Percentiles rank a stretch among this genome's conserved stretches.
These are phyloP conservation scores for Vickermania ingenoplastis DNA, from an alignment of 208 protist genomes.

Conservation along the genomic window DNA sequence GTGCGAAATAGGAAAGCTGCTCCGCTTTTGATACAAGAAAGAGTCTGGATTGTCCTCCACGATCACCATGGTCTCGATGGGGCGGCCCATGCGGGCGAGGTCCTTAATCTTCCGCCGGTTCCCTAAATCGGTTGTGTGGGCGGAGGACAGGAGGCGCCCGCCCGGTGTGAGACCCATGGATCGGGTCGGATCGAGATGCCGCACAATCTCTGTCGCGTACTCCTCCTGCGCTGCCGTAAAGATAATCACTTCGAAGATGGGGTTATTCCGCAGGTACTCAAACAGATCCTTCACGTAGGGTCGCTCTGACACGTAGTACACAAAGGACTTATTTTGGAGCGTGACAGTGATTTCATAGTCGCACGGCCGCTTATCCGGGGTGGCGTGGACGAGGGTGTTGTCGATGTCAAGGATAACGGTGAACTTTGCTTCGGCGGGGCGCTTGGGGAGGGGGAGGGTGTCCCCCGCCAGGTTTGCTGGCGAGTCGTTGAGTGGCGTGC, in stretches of 20 bases:
- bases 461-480: not conserved
- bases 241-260: constrained; percentile 14
- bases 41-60: constrained; percentile 14
- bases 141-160: not conserved
- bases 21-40: constrained; percentile 12
- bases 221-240: constrained; percentile 18
- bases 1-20: constrained; percentile 5
- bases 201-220: constrained; percentile 10
- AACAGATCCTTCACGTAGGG: constrained; percentile 19
- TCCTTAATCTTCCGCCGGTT: constrained; percentile 15
- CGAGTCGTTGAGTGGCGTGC: not conserved
- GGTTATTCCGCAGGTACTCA: constrained; percentile 5
- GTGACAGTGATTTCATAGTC: constrained; percentile 11
- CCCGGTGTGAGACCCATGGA: not conserved
- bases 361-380: constrained; percentile 5
- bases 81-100: constrained; percentile 10
- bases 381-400: constrained; percentile 24
- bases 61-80: constrained; percentile 11
- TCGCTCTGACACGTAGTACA: constrained; percentile 13
- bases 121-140: not conserved
- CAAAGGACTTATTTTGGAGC: constrained; percentile 6
- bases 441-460: not conserved
- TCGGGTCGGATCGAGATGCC: constrained; percentile 8
- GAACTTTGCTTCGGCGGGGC: not conserved
- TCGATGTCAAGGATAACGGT: constrained; percentile 20